These are phyloP conservation scores for Leishmania braziliensis DNA, from an alignment of 208 protist species.

Conservation along the genomic window DNA sequence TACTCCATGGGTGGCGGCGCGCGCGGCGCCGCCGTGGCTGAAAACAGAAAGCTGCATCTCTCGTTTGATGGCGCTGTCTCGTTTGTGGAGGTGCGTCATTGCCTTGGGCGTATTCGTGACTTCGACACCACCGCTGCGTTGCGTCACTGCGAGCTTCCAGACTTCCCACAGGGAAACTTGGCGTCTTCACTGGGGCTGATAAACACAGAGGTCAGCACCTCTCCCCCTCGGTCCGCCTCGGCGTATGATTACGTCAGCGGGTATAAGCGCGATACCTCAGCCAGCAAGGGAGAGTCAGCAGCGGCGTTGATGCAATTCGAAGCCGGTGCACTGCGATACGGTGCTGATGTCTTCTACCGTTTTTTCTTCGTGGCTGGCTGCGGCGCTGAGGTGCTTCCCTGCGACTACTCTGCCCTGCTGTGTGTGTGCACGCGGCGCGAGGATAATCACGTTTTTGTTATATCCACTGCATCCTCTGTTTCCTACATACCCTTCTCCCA, in stretches of 20 bases:
- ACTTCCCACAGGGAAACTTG: slow-evolving; percentile 8
- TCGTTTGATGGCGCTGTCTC: slow-evolving; percentile 53
- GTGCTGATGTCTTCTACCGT: slow-evolving; percentile 30
- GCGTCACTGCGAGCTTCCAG: slow-evolving; percentile 32
- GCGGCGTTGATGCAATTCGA: slow-evolving; percentile 13
- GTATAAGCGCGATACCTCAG: slow-evolving; percentile 5
- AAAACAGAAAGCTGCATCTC: slow-evolving; percentile 52
- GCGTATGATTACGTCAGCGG: slow-evolving; percentile 40
- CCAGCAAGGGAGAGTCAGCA: background rate
- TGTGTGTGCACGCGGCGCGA: slow-evolving; percentile 44
- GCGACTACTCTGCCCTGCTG: slow-evolving; percentile 72
- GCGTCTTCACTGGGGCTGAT: slow-evolving; percentile 2
- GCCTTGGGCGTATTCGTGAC: slow-evolving; percentile 60
- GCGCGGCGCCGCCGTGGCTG: slow-evolving; percentile 51
- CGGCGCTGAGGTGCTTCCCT: slow-evolving; percentile 71
- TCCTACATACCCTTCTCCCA: slow-evolving; percentile 67
- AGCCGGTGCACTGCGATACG: slow-evolving; percentile 4
- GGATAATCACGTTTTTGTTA: slow-evolving; percentile 14
- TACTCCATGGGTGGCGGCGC: slow-evolving; percentile 9
- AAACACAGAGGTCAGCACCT: background rate
- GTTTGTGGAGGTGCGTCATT: slow-evolving; percentile 66
- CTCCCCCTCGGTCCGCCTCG: background rate
- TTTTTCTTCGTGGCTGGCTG: slow-evolving; percentile 53
- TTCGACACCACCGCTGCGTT: slow-evolving; percentile 30
- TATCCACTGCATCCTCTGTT: slow-evolving; percentile 50